phyloP scores from a whole-genome alignment of 139 green algal species.

The Mesotaenium endlicherianum region DNA sequence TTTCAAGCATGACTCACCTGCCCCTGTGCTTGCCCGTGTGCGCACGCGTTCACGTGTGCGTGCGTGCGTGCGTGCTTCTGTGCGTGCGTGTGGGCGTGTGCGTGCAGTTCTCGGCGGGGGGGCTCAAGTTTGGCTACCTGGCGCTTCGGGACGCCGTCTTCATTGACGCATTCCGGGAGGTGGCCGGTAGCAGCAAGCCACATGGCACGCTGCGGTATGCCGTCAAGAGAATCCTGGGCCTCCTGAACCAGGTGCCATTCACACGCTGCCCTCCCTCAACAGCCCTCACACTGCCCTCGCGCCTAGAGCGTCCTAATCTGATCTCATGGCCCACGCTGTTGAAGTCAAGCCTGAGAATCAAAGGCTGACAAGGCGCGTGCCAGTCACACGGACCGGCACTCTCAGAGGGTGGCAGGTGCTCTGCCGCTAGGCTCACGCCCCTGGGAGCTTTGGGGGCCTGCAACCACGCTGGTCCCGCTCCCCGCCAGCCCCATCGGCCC shows the following conservation, averaged over 20 bases:
- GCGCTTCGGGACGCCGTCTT: constrained; percentile 7
- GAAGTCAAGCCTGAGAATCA: too few relatives aligned
- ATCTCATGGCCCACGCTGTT: background rate
- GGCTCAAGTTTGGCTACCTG: constrained; percentile 25
- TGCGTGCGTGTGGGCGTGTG: too few relatives aligned
- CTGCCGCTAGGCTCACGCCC: background rate
- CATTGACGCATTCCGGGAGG: constrained; percentile 1
- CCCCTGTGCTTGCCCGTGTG: background rate
- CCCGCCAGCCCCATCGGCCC: too few relatives aligned
- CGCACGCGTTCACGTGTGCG: too few relatives aligned
- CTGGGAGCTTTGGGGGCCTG: too few relatives aligned
- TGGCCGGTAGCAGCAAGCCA: constrained; percentile 8
- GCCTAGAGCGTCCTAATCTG: background rate
- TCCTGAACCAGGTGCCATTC: constrained; percentile 4
- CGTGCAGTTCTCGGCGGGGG: constrained; percentile 23
- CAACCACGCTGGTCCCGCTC: too few relatives aligned
- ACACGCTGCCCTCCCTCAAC: background rate
- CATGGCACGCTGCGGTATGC: constrained; percentile 27
- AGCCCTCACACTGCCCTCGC: background rate
- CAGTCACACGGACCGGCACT: background rate
- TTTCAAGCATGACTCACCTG: background rate
- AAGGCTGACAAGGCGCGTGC: too few relatives aligned
- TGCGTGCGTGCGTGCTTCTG: too few relatives aligned
- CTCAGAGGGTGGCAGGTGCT: background rate
- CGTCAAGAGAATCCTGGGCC: constrained; percentile 20